Base-by-base conservation (phyloP, 2,329 filamentous ascomycete genomes). In the Diaporthe vexans region DNA sequence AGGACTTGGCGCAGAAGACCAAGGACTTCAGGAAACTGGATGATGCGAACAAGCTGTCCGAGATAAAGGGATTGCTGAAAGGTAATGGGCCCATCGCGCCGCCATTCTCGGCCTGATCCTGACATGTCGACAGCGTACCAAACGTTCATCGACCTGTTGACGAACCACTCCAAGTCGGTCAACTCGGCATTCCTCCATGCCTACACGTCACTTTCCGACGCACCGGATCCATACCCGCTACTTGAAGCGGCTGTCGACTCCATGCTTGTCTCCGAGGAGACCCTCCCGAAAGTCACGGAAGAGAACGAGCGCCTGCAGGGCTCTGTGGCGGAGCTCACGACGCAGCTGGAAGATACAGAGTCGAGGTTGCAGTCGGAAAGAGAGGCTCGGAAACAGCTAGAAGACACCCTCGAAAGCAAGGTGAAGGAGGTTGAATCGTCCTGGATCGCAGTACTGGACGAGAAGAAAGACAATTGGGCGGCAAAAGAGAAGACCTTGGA, bases 1-100 rank as follows among this genome's bases (percentile, higher is more conserved):
- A 99, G 82, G 97, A 99, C 76, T 88, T 99, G 26, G 97, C 97
- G n/a, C 95, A 98, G 81, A 98, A 98, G 88, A 99, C 97, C 0
- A 99, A 99, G 81, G 96, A 98, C 80, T 99, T 98, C 79, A 90
- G 95, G 76, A 98, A 98, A 83, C 89, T 97, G 15, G 96, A 98
- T 79, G 95, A 99, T 86, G 86, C 93, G 15, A 91, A 90, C 73
- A 99, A 98, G 83, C 85, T 99, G 71, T 88, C 88, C 7, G 97
- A 99, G 83, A 92, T 97, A 86, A 99, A 98, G 85, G 91, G 91
- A 52, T 85, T 99, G 68, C 85, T 99, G 74, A 98, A 98, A 88
- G 92, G 94, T 95, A 82, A 61, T 80, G 76, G 33, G 24, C 17
- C 33, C 46, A 11, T 8, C 19, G 74, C 21, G 37, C 52, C 71